Base-by-base conservation (phyloP, 129 eudicot species). In the Lactuca saligna region DNA sequence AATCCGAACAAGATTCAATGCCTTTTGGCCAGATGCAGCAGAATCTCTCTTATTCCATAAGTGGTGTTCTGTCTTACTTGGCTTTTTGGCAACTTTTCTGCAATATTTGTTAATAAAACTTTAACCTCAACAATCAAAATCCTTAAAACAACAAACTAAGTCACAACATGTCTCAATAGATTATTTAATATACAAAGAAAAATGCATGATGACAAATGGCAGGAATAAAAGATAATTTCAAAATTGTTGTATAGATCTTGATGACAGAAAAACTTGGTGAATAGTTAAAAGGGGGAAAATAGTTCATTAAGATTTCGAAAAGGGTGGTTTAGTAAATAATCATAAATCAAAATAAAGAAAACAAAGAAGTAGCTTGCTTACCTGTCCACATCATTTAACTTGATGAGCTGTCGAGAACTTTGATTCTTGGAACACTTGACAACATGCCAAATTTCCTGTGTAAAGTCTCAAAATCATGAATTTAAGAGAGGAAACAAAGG, bases 1-100 rank as follows among this genome's bases (percentile, higher is more conserved):
- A 35, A 66, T 81, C 42, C 69, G 85, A 80, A 91, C 82, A 67
- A 88, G 93, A 72, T 88, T 78, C 38, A 83, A 84, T 63, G 96
- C 88, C 77, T 91, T 88, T 53, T 82, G 79, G 17, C 96, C 96
- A 17, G 97, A 88, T 32, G 85, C 86, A 73, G 93, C 59, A 50
- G 93, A 85, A 77, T 91, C 92, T 79, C 88, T 82, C 72, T 76
- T 84, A 7, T 63, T 76, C 98, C 98, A 92, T 38, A 92, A 77
- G 78, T 92, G 96, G 74, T 88, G 98, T 49, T 92, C 96, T 79
- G 79, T 77, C 77, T 84, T 91, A 54, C 86, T 84, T 29, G 74
- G 32, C 63, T 74, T 84, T 82, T 75, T 74, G 16, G 68, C 16
- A 34, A 70, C n/a, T 74, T 80, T 86, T 82, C 91, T 84, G 76